A percentile compares a stretch with the other conserved stretches of the same genome.
phyloP scores from a whole-genome alignment of 345 rosid species.

The Eucalyptus marginata region DNA sequence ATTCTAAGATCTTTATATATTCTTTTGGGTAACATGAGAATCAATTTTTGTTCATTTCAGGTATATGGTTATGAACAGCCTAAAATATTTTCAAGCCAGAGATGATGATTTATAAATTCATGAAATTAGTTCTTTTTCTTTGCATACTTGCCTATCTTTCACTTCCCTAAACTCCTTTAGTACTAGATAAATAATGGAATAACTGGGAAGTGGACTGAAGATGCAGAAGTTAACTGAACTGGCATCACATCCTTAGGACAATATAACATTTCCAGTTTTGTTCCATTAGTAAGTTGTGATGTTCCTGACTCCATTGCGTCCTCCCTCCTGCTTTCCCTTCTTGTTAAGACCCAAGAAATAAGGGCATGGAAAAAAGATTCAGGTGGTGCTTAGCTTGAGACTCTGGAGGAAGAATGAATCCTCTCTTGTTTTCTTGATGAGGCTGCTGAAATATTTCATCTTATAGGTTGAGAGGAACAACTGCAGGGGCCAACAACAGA shows the following conservation, averaged over 20 bases:
- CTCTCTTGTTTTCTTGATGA: background rate
- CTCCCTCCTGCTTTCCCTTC: background rate
- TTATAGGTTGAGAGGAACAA: conserved; percentile 69
- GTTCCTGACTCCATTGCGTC: background rate
- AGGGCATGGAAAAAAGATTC: background rate
- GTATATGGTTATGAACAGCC: background rate
- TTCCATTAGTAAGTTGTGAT: background rate
- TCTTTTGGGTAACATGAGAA: background rate
- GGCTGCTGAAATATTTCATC: background rate
- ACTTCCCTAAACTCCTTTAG: background rate
- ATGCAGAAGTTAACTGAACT: background rate
- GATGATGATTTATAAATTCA: background rate
- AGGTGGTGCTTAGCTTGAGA: background rate
- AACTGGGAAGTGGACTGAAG: background rate
- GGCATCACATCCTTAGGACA: background rate
- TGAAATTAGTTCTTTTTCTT: background rate
- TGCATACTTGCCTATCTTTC: background rate
- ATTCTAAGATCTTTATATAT: background rate
- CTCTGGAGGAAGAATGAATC: background rate
- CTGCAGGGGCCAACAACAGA: conserved; percentile 74
- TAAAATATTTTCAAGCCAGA: background rate
- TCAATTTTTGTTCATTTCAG: background rate
- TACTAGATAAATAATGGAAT: background rate
- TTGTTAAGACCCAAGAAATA: background rate
- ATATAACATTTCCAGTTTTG: background rate